These are phyloP conservation scores for Neurospora tetraspora DNA, from an alignment of 495 filamentous ascomycete genomes.

Conservation along the genomic window DNA sequence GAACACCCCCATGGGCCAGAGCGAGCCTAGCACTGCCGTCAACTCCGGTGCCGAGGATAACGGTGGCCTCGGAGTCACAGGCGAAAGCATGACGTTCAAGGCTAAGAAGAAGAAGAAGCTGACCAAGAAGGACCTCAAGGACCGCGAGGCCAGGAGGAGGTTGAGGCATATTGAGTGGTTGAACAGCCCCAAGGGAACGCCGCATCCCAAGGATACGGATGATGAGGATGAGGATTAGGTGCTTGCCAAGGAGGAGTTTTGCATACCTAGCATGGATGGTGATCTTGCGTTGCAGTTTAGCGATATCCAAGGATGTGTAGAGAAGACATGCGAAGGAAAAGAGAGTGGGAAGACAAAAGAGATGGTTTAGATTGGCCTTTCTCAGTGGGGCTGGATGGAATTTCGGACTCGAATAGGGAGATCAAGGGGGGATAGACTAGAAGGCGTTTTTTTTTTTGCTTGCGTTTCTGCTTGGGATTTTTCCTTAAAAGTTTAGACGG, in stretches of 20 bases:
- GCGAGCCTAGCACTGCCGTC: slow-evolving; percentile 48
- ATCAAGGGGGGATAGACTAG: not conserved
- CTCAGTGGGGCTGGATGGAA: not conserved
- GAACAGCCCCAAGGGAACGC: slow-evolving; percentile 68
- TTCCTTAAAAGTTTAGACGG: not conserved
- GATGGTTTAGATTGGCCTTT: not conserved
- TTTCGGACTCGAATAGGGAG: not conserved
- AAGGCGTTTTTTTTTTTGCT: not conserved
- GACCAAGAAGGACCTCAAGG: slow-evolving; percentile 91
- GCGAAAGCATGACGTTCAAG: slow-evolving; percentile 73
- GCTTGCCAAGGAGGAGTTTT: not conserved
- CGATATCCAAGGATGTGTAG: not conserved
- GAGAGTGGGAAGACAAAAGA: not conserved
- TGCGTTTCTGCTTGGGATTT: not conserved
- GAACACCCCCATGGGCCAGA: slow-evolving; percentile 23
- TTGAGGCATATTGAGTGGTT: slow-evolving; percentile 95
- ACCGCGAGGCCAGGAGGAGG: slow-evolving; percentile 75
- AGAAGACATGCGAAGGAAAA: not conserved
- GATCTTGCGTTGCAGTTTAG: not conserved
- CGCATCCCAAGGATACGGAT: slow-evolving; percentile 67
- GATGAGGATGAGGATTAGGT: slow-evolving; percentile 49
- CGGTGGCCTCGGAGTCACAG: slow-evolving; percentile 10
- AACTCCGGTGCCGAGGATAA: slow-evolving; percentile 79
- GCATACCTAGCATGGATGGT: not conserved
- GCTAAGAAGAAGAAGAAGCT: slow-evolving; percentile 95